Base-by-base conservation (phyloP, 73 alveolate genomes). In the Symbiodinium natans region DNA sequence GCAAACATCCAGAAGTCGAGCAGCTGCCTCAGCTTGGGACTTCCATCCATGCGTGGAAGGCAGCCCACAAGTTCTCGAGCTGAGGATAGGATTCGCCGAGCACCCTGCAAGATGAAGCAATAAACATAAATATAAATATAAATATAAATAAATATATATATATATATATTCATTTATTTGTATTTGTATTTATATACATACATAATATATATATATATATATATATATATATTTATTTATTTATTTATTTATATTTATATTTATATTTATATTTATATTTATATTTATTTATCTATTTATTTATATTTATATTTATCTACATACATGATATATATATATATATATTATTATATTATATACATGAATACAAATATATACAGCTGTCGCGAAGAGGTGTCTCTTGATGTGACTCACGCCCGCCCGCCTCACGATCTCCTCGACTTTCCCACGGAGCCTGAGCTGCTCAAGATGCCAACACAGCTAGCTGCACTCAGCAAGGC, bases 341-440 rank as follows among this genome's bases (percentile, higher is more conserved):
- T 2, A 42, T 3, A 74, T 5, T 3, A 4, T 9, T n/a, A 74
- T 4, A 21, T 7, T 74, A 7, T 42, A 19, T 31, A 42, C n/a
- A 8, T n/a, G n/a, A n/a, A n/a, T n/a, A n/a, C n/a, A n/a, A n/a
- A n/a, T n/a, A n/a, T n/a, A n/a, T n/a, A n/a, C n/a, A n/a, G n/a
- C n/a, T n/a, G n/a, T n/a, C n/a, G n/a, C n/a, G n/a, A n/a, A n/a
- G n/a, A n/a, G n/a, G 34, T 36, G n/a, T 8, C n/a, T 36, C 56
- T 2, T 36, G 1, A 11, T 1, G 33, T 7, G 17, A 10, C 33
- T 36, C 38, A 33, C 9, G 34, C 33, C n/a, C 17, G 2, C 17
- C 34, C 41, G 97, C 97, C 97, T 90, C n/a, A 90, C 97, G 80
- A 90, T 90, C 52, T 90, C 97, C 80, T 90, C 97, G 52, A 71